Conservation (phyloP, 768 basidiomycete genomes). For the Naganishia onofrii region DNA sequence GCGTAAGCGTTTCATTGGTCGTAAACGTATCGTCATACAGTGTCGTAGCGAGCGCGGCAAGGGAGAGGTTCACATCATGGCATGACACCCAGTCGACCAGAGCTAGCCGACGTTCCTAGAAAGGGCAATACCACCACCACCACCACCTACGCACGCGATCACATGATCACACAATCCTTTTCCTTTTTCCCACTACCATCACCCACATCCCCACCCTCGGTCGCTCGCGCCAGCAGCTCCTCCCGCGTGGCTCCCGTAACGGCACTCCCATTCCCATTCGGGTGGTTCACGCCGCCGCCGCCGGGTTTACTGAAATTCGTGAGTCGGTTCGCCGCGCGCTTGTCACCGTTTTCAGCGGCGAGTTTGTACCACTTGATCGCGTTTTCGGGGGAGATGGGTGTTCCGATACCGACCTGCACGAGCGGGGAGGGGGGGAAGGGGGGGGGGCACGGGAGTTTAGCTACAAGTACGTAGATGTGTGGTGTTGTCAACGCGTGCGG, state of each 20-base stretch:
- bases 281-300: no score
- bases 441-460: no score
- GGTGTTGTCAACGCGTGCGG: no score
- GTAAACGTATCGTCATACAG: conserved; percentile 20
- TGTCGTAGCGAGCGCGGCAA: background rate
- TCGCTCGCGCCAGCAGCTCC: conserved; percentile 25
- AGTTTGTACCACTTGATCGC: conserved; percentile 79
- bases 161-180: conserved; percentile 88
- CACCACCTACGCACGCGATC: no score
- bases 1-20: background rate
- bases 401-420: conserved; percentile 63
- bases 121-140: no score
- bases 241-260: conserved; percentile 15
- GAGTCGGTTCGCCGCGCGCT: conserved; percentile 81
- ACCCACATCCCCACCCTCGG: conserved; percentile 55
- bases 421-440: no score
- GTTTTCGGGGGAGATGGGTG: conserved; percentile 44
- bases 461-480: no score
- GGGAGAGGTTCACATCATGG: background rate
- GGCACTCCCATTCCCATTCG: conserved; percentile 4
- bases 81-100: no score
- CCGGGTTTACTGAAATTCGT: conserved; percentile 38
- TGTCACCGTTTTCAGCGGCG: conserved; percentile 88
- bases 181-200: conserved; percentile 58
- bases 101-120: no score